A percentile compares a stretch with the other conserved stretches of the same genome.
phyloP scores from a whole-genome alignment of 768 basidiomycete species.

The Lentinus tigrinus region DNA sequence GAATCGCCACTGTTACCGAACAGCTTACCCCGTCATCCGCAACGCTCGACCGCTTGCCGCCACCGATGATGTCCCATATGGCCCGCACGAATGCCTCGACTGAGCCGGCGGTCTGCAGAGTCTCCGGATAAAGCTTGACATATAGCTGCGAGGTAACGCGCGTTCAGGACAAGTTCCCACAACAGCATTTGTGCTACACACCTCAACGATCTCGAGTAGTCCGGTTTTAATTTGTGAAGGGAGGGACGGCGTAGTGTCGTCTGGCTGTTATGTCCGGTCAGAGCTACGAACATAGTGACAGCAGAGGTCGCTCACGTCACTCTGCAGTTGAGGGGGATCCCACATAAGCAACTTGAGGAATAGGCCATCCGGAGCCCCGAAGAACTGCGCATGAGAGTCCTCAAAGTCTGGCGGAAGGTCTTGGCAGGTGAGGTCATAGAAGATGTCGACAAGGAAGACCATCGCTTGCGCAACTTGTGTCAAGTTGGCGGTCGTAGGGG shows the following conservation, averaged over 20 bases:
- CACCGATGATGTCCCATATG: conserved; percentile 88
- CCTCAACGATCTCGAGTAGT: conserved; percentile 90
- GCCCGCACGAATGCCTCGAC: conserved; percentile 77
- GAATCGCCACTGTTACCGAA: not conserved
- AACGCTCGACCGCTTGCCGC: conserved; percentile 63
- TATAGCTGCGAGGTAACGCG: conserved; percentile 51
- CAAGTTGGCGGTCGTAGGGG: conserved; percentile 34
- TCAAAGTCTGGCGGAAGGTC: conserved; percentile 95
- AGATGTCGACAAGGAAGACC: conserved; percentile 80
- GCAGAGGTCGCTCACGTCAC: conserved; percentile 55
- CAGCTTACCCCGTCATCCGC: conserved; percentile 69
- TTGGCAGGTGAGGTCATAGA: conserved; percentile 92
- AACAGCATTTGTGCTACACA: conserved; percentile 27
- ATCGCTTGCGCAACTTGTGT: conserved; percentile 69
- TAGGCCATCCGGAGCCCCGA: conserved; percentile 64
- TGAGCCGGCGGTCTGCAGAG: conserved; percentile 59
- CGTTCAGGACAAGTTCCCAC: not conserved
- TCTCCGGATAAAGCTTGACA: conserved; percentile 80
- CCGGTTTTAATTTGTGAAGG: conserved; percentile 87
- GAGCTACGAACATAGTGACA: not conserved
- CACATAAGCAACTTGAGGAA: conserved; percentile 81
- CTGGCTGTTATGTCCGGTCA: conserved; percentile 44
- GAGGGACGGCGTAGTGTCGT: conserved; percentile 81
- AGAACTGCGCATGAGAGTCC: conserved; percentile 82
- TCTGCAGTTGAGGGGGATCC: conserved; percentile 67